Evolutionary conservation across 2,329 filamentous ascomycete genomes (phyloP), one percentile per base, ranked within the genome.

Genomic region (Trichoderma oligosporum): DNA sequence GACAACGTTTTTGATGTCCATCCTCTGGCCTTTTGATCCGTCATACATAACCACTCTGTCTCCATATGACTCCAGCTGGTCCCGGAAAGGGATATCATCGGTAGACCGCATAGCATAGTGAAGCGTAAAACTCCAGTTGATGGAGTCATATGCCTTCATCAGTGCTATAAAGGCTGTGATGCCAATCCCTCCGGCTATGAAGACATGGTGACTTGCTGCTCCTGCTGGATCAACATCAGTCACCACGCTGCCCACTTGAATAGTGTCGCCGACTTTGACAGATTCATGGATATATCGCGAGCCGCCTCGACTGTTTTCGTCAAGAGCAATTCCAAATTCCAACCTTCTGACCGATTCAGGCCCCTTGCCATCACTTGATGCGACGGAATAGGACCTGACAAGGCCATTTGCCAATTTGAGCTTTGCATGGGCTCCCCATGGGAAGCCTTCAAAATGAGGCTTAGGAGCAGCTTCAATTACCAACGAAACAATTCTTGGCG

Each of bases 121-220:
- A 38, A 87, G 68, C 20, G 74, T 72, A 35, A 76, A 78, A 56
- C 77, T 76, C 66, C 71, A 79, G 63, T 83, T 74, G 58, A 80
- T 78, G 4, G 63, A 29, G 14, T 70, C 65, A 59, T 76, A 76
- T 1, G 27, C 52, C 47, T 78, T 69, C 3, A 82, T 65, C 22
- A 83, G 71, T 1, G 73, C 64, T 7, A 88, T 64, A 61, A 87
- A 87, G 0, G 85, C 85, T 1, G 85, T 88, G 60, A 88, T 80
- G 0, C 85, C 85, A 27, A 88, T 82, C 0, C 85, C 85, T 8
- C 82, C 85, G 0, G 78, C 82, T 27, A 88, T 79, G 63, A 87
- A 82, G 36, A 87, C 73, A 61, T 87, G 84, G 48, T 80, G 75
- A 61, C 80, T 82, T 7, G 81, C 81, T 1, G 75, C 70, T 2